Base-by-base conservation (phyloP, 345 rosid genomes). In the Bruguiera parviflora region DNA sequence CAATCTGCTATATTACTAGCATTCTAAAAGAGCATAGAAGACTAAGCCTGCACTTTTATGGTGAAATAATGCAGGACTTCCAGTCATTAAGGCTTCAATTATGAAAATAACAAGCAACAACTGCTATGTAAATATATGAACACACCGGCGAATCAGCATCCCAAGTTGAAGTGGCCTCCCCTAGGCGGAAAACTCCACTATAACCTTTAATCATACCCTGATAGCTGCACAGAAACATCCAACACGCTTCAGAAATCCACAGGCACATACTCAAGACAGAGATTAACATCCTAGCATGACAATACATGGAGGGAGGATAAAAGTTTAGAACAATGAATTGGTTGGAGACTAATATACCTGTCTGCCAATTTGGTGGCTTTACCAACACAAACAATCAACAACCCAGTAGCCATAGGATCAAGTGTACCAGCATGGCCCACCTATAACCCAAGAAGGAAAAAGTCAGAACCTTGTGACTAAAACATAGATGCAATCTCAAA, bases 351-450 rank as follows among this genome's bases (percentile, higher is more conserved):
- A 67, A 39, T 67, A 81, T 76, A 95, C 97, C 88, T 83, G 25
- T 95, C 96, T 63, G 85, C 99, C 73, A 90, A 73, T 76, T 95
- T 95, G 22, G 96, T 95, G 63, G 97, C 96, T 86, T 84, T 92
- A 63, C 99, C 96, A 20, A 95, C 81, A 65, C 96, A 94, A 51
- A 95, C 93, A 52, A 95, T 95, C 73, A 95, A 83, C 64, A 95
- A 82, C 39, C 96, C 99, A 65, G 97, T 88, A 76, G 99, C 97
- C 97, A 92, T 90, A 53, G 99, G 99, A 85, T 95, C 99, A 75
- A 92, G 96, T 5, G 99, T 92, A 68, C 97, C 99, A 78, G 97
- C 97, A 81, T 92, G 97, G 68, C 96, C 99, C 33, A 95, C 99
- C 99, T 95, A 62, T 22, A 74, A 62, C 9, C 46, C 75, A 61